Conservation (phyloP, 345 rosid species). For the Rhizophora mangle region DNA sequence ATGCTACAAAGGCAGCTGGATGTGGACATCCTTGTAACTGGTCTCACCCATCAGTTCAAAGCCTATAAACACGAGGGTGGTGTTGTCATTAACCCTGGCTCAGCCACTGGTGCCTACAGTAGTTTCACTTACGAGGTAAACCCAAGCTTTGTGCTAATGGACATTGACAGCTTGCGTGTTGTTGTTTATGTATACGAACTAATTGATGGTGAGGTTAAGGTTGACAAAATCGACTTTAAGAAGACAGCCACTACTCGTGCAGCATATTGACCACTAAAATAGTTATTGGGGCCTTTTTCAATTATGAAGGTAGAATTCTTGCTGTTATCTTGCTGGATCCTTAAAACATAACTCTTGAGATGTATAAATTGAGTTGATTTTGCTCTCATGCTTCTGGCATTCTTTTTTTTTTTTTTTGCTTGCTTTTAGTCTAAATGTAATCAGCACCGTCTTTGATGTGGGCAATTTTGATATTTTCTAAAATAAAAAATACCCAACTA, state of each 20-base stretch:
- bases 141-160: slow-evolving; percentile 96
- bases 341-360: too few species aligned
- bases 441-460: too few species aligned
- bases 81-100: slow-evolving; percentile 91
- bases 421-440: too few species aligned
- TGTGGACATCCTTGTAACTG: slow-evolving; percentile 94
- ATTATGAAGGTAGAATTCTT: not conserved
- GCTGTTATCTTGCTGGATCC: not conserved
- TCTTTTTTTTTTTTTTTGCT: too few species aligned
- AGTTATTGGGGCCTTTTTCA: not conserved
- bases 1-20: slow-evolving; percentile 95
- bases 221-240: slow-evolving; percentile 40
- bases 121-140: slow-evolving; percentile 83
- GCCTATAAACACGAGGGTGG: slow-evolving; percentile 99
- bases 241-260: slow-evolving; percentile 29
- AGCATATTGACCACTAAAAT: not conserved
- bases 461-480: too few species aligned
- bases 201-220: slow-evolving; percentile 37
- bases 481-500: too few species aligned
- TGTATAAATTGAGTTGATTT: not conserved
- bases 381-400: not conserved
- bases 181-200: slow-evolving; percentile 51
- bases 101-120: slow-evolving; percentile 91
- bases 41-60: slow-evolving; percentile 94
- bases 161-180: slow-evolving; percentile 83